Base-by-base conservation (phyloP, 2,329 filamentous ascomycete species). In the Dendrostoma leiphaemia region DNA sequence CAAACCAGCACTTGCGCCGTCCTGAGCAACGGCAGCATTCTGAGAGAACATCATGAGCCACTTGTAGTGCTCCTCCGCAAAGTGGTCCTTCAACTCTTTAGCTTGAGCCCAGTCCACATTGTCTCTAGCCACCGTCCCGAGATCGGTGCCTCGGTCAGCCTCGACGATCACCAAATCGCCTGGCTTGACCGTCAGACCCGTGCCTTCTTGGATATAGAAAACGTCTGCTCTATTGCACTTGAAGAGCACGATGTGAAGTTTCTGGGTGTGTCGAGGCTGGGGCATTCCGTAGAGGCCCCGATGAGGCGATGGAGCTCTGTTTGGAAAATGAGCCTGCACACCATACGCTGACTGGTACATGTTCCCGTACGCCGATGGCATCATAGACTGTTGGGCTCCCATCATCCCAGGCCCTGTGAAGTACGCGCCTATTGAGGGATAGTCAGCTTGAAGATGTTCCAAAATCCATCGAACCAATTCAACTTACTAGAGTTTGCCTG, bases 1-100 rank as follows among this genome's bases (percentile, higher is more conserved):
- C 49, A 86, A 76, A 26, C 86, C 84, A 48, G 81, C 79, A 32
- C 81, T 79, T 6, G 80, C 74, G 23, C 82, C 80, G 58, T 86
- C 84, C 53, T 85, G 79, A 21, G 78, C 80, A 21, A 78, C 81
- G 32, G 81, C 81, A 7, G 83, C 90, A 66, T 85, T 89, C 68
- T 91, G 87, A 1, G 91, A 96, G 70, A 97, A 99, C 89, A 97
- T 94, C 89, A 97, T 96, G 50, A 99, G 80, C 90, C 93, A 97
- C 65, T 91, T 92, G 74, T 96, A 97, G 69, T 99, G 94, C 68
- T 97, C 91, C 68, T 97, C 91, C 2, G 89, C 89, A 61, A 93
- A 95, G 63, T 94, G 87, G 63, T 95, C 90, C 69, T 97, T 96
- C 61, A 91, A 75, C 45, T 94, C 88, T 65, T 94, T 92, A 8